These are phyloP conservation scores for Paramyrothecium roridum DNA, from an alignment of 2,329 filamentous ascomycete genomes.

Conservation along the genomic window DNA sequence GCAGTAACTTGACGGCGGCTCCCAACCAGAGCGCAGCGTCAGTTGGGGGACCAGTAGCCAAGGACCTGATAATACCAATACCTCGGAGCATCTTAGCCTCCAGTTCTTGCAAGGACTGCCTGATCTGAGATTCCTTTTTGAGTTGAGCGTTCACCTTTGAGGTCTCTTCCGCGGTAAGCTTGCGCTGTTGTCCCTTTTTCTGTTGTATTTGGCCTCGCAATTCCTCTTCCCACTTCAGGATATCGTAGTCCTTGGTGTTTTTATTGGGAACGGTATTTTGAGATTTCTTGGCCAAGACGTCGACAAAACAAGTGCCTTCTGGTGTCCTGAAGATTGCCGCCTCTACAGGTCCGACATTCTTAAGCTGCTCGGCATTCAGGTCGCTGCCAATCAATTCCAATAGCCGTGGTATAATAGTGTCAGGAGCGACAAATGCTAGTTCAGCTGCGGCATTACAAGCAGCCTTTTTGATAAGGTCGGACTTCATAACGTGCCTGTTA, in stretches of 20 bases:
- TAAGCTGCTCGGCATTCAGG: slow-evolving; percentile 66
- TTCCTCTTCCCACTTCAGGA: slow-evolving; percentile 95
- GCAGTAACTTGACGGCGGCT: slow-evolving; percentile 69
- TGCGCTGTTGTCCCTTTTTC: slow-evolving; percentile 90
- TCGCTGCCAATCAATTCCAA: slow-evolving; percentile 72
- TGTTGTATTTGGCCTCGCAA: slow-evolving; percentile 81
- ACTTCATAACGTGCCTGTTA: slow-evolving; percentile 18
- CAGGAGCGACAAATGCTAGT: slow-evolving; percentile 88
- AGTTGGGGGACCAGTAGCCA: slow-evolving; percentile 84
- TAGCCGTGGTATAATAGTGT: slow-evolving; percentile 72
- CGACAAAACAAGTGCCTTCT: slow-evolving; percentile 83
- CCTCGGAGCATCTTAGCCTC: slow-evolving; percentile 75
- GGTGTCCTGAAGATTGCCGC: slow-evolving; percentile 90
- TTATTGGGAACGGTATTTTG: slow-evolving; percentile 72
- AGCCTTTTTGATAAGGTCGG: slow-evolving; percentile 54
- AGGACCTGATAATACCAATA: slow-evolving; percentile 77
- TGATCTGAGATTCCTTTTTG: slow-evolving; percentile 79
- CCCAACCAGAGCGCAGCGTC: slow-evolving; percentile 88
- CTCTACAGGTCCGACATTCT: slow-evolving; percentile 77
- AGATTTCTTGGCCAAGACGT: slow-evolving; percentile 83
- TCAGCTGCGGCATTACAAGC: slow-evolving; percentile 86
- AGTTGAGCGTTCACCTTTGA: slow-evolving; percentile 89
- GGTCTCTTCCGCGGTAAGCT: slow-evolving; percentile 84
- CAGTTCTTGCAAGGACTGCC: slow-evolving; percentile 65
- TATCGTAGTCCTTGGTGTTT: slow-evolving; percentile 92